phyloP scores from a whole-genome alignment of 2,329 filamentous ascomycete species.

The Pseudonectria foliicola region DNA sequence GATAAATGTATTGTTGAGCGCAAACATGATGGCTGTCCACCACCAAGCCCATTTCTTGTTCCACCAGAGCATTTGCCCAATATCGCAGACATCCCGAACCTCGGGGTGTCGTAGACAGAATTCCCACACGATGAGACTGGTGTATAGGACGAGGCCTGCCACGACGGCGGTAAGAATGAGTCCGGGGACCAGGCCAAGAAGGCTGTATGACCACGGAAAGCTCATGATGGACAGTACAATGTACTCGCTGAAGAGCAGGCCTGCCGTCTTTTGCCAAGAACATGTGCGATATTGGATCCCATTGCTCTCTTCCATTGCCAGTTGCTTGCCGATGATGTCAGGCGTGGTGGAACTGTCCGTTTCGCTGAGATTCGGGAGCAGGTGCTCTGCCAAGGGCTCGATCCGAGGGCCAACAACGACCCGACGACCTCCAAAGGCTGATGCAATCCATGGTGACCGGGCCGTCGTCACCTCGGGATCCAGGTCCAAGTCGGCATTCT shows the following conservation, averaged over 20 bases:
- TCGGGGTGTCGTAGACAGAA: slow-evolving; percentile 87
- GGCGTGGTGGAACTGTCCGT: slow-evolving; percentile 34
- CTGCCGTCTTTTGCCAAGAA: slow-evolving; percentile 91
- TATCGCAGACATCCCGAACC: slow-evolving; percentile 84
- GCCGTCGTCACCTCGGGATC: slow-evolving; percentile 5
- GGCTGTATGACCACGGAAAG: slow-evolving; percentile 85
- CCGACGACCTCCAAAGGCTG: slow-evolving; percentile 29
- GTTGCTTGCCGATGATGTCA: slow-evolving; percentile 53
- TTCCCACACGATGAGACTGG: slow-evolving; percentile 56
- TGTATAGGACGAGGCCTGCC: slow-evolving; percentile 74
- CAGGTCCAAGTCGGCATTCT: slow-evolving; percentile 3
- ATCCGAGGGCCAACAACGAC: slow-evolving; percentile 45
- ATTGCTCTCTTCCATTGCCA: slow-evolving; percentile 67
- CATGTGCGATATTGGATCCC: slow-evolving; percentile 88
- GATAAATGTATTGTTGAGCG: slow-evolving; percentile 90
- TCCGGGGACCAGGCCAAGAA: slow-evolving; percentile 76
- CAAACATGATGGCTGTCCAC: slow-evolving; percentile 72
- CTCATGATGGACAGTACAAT: slow-evolving; percentile 90
- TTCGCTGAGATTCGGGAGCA: slow-evolving; percentile 27
- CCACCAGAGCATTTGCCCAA: slow-evolving; percentile 89
- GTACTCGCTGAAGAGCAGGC: slow-evolving; percentile 86
- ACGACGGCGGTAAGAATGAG: slow-evolving; percentile 75
- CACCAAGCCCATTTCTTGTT: slow-evolving; percentile 65
- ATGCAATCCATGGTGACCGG: slow-evolving; percentile 21
- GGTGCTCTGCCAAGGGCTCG: slow-evolving; percentile 35